Evolutionary conservation across 768 basidiomycete genomes (phyloP).

Genomic region (Psilocybe cyanescens): DNA sequence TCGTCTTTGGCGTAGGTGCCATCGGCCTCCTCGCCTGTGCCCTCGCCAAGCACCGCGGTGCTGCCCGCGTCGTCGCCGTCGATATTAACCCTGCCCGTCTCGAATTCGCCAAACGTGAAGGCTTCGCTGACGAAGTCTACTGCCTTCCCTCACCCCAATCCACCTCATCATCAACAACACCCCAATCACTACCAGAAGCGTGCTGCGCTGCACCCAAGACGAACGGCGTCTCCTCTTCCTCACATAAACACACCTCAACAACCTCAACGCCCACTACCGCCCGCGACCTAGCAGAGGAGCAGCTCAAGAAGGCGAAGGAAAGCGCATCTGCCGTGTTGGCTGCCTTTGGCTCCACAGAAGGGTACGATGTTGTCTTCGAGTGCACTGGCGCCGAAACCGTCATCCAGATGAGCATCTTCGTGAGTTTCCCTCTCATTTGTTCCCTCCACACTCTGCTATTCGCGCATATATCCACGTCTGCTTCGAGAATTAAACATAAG

Average conservation of each 20-base stretch:
- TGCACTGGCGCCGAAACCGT: constrained; percentile 94
- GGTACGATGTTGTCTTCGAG: constrained; percentile 93
- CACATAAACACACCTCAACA: constrained; percentile 3
- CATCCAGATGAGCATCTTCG: constrained; percentile 89
- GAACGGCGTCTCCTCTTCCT: constrained; percentile 14
- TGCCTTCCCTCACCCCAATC: constrained; percentile 50
- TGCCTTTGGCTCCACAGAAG: constrained; percentile 65
- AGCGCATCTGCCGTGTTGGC: constrained; percentile 52
- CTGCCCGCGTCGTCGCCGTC: constrained; percentile 69
- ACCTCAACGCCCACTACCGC: not conserved
- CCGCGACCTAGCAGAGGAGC: constrained; percentile 32
- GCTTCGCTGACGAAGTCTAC: constrained; percentile 77
- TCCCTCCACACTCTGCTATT: too few species aligned
- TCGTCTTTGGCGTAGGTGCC: constrained; percentile 91
- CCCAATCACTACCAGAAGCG: constrained; percentile 14
- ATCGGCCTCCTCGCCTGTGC: constrained; percentile 92
- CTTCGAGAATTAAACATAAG: not conserved
- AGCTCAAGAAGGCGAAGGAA: constrained; percentile 64
- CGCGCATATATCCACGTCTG: too few species aligned
- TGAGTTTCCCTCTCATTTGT: constrained; percentile 44
- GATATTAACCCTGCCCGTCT: constrained; percentile 88
- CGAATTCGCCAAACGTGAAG: constrained; percentile 73
- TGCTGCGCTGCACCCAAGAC: constrained; percentile 11
- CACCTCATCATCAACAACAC: constrained; percentile 6
- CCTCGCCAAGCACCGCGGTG: constrained; percentile 74